Conservation (phyloP, 2,329 filamentous ascomycete genomes). For the Cladosporium austrohemisphaericum region DNA sequence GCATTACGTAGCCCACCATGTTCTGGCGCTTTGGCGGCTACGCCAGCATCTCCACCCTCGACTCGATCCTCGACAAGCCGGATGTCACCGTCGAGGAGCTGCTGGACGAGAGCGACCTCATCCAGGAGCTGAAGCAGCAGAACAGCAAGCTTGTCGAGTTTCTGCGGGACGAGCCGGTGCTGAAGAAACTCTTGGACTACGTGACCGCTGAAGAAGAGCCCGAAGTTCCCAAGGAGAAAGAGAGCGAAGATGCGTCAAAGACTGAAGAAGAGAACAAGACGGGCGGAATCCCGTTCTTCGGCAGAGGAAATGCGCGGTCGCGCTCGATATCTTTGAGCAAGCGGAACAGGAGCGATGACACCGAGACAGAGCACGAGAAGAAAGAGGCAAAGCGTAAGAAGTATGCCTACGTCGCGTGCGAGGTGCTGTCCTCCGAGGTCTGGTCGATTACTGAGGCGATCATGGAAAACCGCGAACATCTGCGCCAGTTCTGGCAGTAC, state of each 20-base stretch:
- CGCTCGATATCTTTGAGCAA: slow-evolving; percentile 42
- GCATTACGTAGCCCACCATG: slow-evolving; percentile 60
- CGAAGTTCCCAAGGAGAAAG: slow-evolving; percentile 41
- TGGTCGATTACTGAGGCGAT: slow-evolving; percentile 95
- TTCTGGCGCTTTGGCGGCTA: slow-evolving; percentile 99
- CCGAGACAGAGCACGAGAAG: slow-evolving; percentile 60
- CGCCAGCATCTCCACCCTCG: slow-evolving; percentile 93
- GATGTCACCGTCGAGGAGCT: slow-evolving; percentile 94
- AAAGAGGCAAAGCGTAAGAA: slow-evolving; percentile 87
- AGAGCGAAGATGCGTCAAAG: slow-evolving; percentile 41
- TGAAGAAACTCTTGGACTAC: slow-evolving; percentile 84
- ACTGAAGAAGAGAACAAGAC: slow-evolving; percentile 47
- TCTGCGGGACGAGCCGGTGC: slow-evolving; percentile 78
- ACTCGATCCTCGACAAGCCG: slow-evolving; percentile 91
- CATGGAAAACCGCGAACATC: slow-evolving; percentile 73
- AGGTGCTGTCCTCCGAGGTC: slow-evolving; percentile 90
- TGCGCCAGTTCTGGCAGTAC: slow-evolving; percentile 89
- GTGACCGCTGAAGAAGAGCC: slow-evolving; percentile 72
- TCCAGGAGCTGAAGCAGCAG: slow-evolving; percentile 96
- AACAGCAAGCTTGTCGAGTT: slow-evolving; percentile 98
- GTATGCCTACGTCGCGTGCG: slow-evolving; percentile 89
- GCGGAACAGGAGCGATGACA: slow-evolving; percentile 32
- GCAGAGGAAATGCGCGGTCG: slow-evolving; percentile 40
- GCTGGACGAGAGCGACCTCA: slow-evolving; percentile 90
- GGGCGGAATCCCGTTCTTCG: slow-evolving; percentile 44